These are phyloP conservation scores for Leucosporidium scottii DNA, from an alignment of 768 basidiomycete genomes.

Conservation along the genomic window DNA sequence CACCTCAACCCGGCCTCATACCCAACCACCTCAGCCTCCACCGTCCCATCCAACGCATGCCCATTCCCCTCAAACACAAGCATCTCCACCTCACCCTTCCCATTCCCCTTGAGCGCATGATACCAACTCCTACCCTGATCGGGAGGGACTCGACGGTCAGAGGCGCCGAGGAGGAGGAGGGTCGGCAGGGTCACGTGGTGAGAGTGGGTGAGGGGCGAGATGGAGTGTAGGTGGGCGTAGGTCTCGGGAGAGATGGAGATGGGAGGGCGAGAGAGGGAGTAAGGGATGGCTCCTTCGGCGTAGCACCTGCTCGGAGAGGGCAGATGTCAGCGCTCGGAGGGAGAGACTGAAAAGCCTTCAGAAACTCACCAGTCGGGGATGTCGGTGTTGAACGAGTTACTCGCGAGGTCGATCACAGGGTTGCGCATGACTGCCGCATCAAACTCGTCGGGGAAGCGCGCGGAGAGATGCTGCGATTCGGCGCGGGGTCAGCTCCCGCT, in stretches of 20 bases:
- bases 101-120: slow-evolving; percentile 54
- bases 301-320: slow-evolving; percentile 32
- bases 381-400: slow-evolving; percentile 51
- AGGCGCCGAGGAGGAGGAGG: slow-evolving; percentile 55
- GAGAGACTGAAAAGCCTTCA: background rate
- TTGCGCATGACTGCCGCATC: slow-evolving; percentile 60
- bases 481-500: too few species aligned
- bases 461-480: slow-evolving; percentile 50
- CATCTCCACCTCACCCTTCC: slow-evolving; percentile 50
- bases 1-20: slow-evolving; percentile 54
- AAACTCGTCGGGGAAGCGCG: slow-evolving; percentile 57
- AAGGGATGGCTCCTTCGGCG: slow-evolving; percentile 47
- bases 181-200: slow-evolving; percentile 52
- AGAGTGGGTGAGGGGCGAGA: slow-evolving; percentile 56
- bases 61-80: slow-evolving; percentile 57
- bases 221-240: slow-evolving; percentile 47
- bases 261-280: slow-evolving; percentile 36
- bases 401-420: slow-evolving; percentile 60
- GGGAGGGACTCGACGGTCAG: slow-evolving; percentile 58
- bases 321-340: background rate
- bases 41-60: slow-evolving; percentile 56
- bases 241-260: slow-evolving; percentile 48
- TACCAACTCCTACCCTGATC: slow-evolving; percentile 59
- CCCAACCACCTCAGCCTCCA: slow-evolving; percentile 53
- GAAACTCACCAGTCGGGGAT: slow-evolving; percentile 58